Evolutionary conservation across 2,329 filamentous ascomycete species (phyloP).

Genomic region (Endoconidiophora polonica): DNA sequence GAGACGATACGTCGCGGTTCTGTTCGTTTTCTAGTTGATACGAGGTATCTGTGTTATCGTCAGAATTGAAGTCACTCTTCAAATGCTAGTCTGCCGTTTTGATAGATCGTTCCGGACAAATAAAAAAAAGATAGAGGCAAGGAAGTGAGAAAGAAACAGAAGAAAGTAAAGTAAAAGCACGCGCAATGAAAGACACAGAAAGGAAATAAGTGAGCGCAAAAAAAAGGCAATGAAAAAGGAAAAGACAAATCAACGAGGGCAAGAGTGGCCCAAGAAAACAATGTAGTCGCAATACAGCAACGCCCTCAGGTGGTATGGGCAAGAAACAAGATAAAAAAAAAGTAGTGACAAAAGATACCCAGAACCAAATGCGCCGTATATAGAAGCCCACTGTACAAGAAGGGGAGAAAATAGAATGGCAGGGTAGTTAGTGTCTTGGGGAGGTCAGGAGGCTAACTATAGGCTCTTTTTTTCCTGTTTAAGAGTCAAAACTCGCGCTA

Average conservation of each 20-base stretch:
- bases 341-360: too few species aligned
- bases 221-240: slow-evolving; percentile 1
- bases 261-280: too few species aligned
- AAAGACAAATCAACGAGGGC: not conserved
- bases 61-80: not conserved
- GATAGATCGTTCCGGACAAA: slow-evolving; percentile 1
- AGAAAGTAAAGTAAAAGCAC: slow-evolving; percentile 14
- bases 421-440: too few species aligned
- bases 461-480: too few species aligned
- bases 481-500: too few species aligned
- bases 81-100: not conserved
- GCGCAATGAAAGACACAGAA: slow-evolving; percentile 16
- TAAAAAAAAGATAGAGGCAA: slow-evolving; percentile 2
- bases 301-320: too few species aligned
- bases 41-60: not conserved
- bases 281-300: too few species aligned
- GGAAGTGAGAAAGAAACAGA: not conserved
- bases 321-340: too few species aligned
- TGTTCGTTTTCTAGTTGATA: too few species aligned
- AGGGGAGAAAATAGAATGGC: not conserved
- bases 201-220: not conserved
- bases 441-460: too few species aligned
- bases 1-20: too few species aligned
- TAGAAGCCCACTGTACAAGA: not conserved
- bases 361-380: too few species aligned